Base-by-base conservation (phyloP, 2,329 filamentous ascomycete genomes). In the Aspergillus floridensis region DNA sequence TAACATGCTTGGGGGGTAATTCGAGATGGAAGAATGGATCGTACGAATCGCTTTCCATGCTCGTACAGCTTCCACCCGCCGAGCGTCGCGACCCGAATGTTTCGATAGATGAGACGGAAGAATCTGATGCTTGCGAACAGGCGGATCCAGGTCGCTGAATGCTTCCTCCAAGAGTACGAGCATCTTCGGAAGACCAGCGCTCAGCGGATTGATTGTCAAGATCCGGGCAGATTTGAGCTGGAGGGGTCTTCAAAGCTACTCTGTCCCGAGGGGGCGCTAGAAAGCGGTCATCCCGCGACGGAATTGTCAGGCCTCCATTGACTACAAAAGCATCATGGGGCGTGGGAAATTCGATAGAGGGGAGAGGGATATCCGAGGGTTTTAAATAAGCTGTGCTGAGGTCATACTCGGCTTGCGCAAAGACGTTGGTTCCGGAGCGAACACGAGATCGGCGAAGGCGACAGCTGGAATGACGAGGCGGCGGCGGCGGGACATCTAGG, bases 91-190 rank as follows among this genome's bases (percentile, higher is more conserved):
- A 85, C 16, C 79, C 77, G 53, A 81, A 79, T 22, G 84, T 87
- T 65, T 82, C 83, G 53, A 80, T 79, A 0, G 86, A 88, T 12
- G 84, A 86, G 19, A 83, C 72, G 2, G 86, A 88, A 0, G 86
- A 88, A 68, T 88, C 83, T 2, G 86, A 88, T 49, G 82, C 78
- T 58, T 81, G 80, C 2, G 85, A 87, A 65, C 81, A 83, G 4
- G 82, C 80, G 3, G 86, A 88, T 6, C 79, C 78, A 4, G 86
- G 82, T 48, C 86, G 81, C 65, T 77, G 77, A 53, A 86, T 80
- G 22, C 74, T 72, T 52, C 80, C 76, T 31, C 76, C 79, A 65
- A 65, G 65, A 12, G 69, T 70, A 5, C 70, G 65, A 24, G 66
- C 58, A 51, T 74, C 71, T 59, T 69, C 72, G 16, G 71, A 63